Percentiles rank a stretch among this genome's conserved stretches.
phyloP scores from a whole-genome alignment of 2,329 filamentous ascomycete species.

The Alternaria burnsii region DNA sequence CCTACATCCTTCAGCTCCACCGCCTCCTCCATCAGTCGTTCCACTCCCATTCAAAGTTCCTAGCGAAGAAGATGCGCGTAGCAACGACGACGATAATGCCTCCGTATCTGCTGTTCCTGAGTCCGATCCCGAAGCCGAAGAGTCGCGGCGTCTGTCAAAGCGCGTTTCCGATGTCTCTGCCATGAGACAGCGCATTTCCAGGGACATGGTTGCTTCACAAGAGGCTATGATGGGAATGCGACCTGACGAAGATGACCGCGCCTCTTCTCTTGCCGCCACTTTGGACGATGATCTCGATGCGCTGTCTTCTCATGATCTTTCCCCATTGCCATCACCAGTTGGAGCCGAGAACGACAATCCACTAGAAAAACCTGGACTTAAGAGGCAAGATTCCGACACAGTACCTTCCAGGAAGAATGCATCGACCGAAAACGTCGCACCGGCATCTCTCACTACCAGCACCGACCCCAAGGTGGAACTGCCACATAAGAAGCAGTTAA shows the following conservation, averaged over 20 bases:
- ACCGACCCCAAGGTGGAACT: conserved; percentile 42
- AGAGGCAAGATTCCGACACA: background rate
- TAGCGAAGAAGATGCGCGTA: conserved; percentile 51
- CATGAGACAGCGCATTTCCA: conserved; percentile 38
- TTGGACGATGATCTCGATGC: conserved; percentile 68
- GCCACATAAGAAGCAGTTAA: conserved; percentile 14
- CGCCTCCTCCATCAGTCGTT: conserved; percentile 64
- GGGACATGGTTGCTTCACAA: conserved; percentile 38
- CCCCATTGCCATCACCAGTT: conserved; percentile 39
- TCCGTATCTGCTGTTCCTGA: conserved; percentile 67
- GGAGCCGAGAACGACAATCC: conserved; percentile 19
- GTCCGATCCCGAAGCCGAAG: conserved; percentile 22
- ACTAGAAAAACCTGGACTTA: background rate
- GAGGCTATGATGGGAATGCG: conserved; percentile 48
- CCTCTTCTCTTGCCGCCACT: conserved; percentile 60
- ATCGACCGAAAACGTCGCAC: background rate
- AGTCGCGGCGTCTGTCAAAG: conserved; percentile 47
- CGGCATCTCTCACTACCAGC: conserved; percentile 36
- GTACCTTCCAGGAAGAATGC: background rate
- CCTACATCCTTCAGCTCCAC: conserved; percentile 45
- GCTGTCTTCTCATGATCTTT: conserved; percentile 43
- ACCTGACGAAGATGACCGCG: conserved; percentile 51
- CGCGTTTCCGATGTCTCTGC: conserved; percentile 43
- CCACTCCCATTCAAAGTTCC: conserved; percentile 73
- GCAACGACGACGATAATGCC: conserved; percentile 57